Percentiles rank a stretch among this genome's conserved stretches.
These are phyloP conservation scores for Zygoascus biomembranicola DNA, from an alignment of 805 yeast genomes.

Conservation along the genomic window DNA sequence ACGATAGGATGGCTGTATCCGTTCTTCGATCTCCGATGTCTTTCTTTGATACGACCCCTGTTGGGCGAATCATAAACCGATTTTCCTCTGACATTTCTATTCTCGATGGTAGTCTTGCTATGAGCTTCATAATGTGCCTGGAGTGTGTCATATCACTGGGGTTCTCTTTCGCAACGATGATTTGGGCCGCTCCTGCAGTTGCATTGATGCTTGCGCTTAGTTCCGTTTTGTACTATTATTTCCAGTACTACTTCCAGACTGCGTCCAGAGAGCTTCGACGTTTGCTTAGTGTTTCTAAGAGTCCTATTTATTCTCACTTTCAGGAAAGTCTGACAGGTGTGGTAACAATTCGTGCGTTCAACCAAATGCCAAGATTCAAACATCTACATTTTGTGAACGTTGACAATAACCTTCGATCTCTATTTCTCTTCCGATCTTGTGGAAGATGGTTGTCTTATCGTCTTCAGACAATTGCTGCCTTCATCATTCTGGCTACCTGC, in stretches of 20 bases:
- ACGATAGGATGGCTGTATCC: constrained; percentile 60
- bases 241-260: constrained; percentile 60
- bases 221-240: constrained; percentile 52
- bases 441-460: constrained; percentile 92
- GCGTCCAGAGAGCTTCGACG: constrained; percentile 75
- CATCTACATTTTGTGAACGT: constrained; percentile 36
- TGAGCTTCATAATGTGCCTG: constrained; percentile 31
- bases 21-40: constrained; percentile 89
- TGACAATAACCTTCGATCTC: constrained; percentile 73
- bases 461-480: constrained; percentile 73
- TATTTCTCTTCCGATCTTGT: constrained; percentile 72
- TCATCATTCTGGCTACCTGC: constrained; percentile 72
- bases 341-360: constrained; percentile 68
- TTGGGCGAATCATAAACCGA: constrained; percentile 84
- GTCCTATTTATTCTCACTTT: constrained; percentile 75
- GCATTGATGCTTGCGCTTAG: constrained; percentile 65
- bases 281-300: constrained; percentile 54
- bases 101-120: constrained; percentile 61
- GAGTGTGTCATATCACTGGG: constrained; percentile 27
- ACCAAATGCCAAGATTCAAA: constrained; percentile 58
- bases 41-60: constrained; percentile 91
- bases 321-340: constrained; percentile 76
- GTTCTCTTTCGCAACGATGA: constrained; percentile 72
- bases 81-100: constrained; percentile 85
- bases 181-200: constrained; percentile 84